A percentile compares a stretch with the other conserved stretches of the same genome.
These are phyloP conservation scores for Cryptococcus depauperatus DNA, from an alignment of 1,284 basidiomycete genomes.

Conservation along the genomic window DNA sequence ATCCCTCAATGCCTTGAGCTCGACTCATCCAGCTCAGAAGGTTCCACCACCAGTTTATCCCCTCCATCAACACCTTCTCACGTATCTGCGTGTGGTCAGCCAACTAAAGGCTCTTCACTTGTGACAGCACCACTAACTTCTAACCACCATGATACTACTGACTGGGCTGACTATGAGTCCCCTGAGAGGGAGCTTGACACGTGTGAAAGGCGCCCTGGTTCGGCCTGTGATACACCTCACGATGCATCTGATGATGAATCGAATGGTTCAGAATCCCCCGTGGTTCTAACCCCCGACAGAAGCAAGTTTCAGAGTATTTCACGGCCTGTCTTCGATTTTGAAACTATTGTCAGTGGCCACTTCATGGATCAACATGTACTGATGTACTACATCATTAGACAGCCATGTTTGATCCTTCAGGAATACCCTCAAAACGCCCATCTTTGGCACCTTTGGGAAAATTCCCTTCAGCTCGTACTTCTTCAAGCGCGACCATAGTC, in stretches of 20 bases:
- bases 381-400: neutral
- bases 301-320: too few species aligned
- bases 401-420: neutral
- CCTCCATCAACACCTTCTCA: neutral
- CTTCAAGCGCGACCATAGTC: neutral
- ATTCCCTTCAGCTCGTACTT: too few species aligned
- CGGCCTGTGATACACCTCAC: neutral
- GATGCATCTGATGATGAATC: neutral
- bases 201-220: neutral
- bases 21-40: constrained; percentile 10
- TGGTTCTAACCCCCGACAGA: constrained; percentile 5
- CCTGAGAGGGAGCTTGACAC: neutral
- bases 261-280: neutral
- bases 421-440: too few species aligned
- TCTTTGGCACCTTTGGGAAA: too few species aligned
- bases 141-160: neutral
- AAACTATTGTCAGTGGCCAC: too few species aligned
- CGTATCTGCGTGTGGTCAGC: neutral
- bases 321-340: too few species aligned
- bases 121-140: too few species aligned
- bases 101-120: neutral
- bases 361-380: neutral
- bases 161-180: constrained; percentile 7
- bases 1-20: constrained; percentile 8
- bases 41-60: constrained; percentile 2